Base-by-base conservation (phyloP, 2,329 filamentous ascomycete species). In the Paracoccidioides lutzii region DNA sequence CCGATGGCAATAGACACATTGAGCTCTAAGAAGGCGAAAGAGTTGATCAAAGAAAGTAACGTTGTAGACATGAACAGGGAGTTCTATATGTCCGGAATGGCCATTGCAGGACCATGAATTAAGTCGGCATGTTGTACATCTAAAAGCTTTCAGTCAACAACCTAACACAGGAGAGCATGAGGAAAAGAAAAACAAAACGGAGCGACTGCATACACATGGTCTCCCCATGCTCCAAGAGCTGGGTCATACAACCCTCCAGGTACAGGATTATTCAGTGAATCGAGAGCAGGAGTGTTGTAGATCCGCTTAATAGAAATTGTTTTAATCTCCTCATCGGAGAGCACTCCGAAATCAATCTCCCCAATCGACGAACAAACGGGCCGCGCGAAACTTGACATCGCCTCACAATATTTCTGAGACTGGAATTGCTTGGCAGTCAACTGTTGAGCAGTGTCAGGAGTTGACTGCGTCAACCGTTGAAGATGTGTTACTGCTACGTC, bases 21-120 rank as follows among this genome's bases (percentile, higher is more conserved):
- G 87, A 54, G 88, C 86, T 63, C 90, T 84, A 22, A 98, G 78
- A 48, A 98, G 77, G 46, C 88, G 85, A 60, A 94, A 81, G 53
- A 90, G 81, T 69, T 96, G 90, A 67, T 96, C 90, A 77, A 98
- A 86, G 67, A 96, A 97, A 1, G 90, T 87, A n/a, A 91, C 88
- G 71, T 98, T 91, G 69, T 97, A 98, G 53, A 96, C 88, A 49
- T 88, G 88, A 10, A 90, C 85, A 12, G 93, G 90, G 10, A 98
- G 83, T 64, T 96, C 89, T 69, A 98, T 95, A 68, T 98, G 93
- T 54, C 93, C 94, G 58, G 87, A 81, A 75, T 98, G 94, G 56
- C 94, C 94, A 5, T 91, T 89, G 69, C 94, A 98, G 64, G 81
- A 81, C 66, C 83, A 80, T 59, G 84, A 84, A 66, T 84, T 87